Evolutionary conservation across 352 stramenopile genomes (phyloP).

Genomic region (Pythium brassicae): DNA sequence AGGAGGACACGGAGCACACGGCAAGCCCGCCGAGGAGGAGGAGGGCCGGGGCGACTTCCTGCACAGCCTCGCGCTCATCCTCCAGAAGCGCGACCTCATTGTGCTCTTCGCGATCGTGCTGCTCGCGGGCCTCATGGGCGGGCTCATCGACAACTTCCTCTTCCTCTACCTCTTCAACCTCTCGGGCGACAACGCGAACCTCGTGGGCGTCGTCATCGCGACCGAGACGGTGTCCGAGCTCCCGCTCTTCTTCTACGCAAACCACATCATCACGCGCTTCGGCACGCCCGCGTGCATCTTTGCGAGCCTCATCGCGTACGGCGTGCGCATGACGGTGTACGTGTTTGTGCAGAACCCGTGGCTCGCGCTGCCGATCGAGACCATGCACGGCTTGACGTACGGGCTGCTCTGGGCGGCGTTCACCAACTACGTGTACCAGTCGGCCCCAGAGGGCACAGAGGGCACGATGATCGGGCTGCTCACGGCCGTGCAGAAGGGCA

Average conservation of each 20-base stretch:
- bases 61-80: constrained; percentile 34
- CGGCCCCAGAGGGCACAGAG: constrained; percentile 53
- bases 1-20: no score
- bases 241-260: constrained; percentile 71
- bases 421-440: constrained; percentile 75
- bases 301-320: constrained; percentile 48
- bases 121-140: constrained; percentile 50
- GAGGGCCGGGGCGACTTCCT: constrained; percentile 30
- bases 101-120: constrained; percentile 64
- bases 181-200: constrained; percentile 46
- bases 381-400: constrained; percentile 67
- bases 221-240: constrained; percentile 68
- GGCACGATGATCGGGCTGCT: constrained; percentile 72
- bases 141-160: constrained; percentile 68
- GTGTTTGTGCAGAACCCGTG: constrained; percentile 60
- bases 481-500: constrained; percentile 59
- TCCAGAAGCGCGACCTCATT: constrained; percentile 51
- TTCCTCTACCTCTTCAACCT: constrained; percentile 75
- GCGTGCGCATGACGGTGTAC: constrained; percentile 58
- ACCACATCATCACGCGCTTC: constrained; percentile 58
- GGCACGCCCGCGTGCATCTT: constrained; percentile 50
- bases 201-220: constrained; percentile 67
- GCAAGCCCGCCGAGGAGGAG: constrained; percentile 8
- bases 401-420: constrained; percentile 67
- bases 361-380: constrained; percentile 55